Evolutionary conservation across 139 green algal species (phyloP).

Genomic region (Mychonastes homosphaera): DNA sequence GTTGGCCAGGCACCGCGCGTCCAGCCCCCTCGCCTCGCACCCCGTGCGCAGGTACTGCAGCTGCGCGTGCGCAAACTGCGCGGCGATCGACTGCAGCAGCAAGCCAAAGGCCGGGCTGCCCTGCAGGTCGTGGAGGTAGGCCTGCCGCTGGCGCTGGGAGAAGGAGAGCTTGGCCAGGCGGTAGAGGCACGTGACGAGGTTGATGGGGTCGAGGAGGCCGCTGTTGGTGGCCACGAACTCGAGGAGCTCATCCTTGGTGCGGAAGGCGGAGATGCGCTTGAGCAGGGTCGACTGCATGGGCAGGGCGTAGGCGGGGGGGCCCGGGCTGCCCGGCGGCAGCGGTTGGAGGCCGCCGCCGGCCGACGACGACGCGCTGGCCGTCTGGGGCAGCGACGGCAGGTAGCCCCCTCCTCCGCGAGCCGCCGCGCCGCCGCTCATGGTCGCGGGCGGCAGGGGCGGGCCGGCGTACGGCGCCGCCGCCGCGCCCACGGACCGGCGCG

Average conservation of each 20-base stretch:
- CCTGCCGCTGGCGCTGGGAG: slow-evolving; percentile 9
- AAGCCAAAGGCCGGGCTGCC: slow-evolving; percentile 26
- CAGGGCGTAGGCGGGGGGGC: slow-evolving; percentile 19
- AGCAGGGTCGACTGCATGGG: slow-evolving; percentile 32
- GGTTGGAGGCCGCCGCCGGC: slow-evolving; percentile 24
- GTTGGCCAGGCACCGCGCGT: slow-evolving; percentile 42
- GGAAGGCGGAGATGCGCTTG: slow-evolving; percentile 31
- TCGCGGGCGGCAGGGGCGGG: too few species aligned
- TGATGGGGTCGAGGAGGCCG: slow-evolving; percentile 35
- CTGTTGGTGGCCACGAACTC: slow-evolving; percentile 25
- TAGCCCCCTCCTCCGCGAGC: too few species aligned
- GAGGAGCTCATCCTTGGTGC: slow-evolving; percentile 40
- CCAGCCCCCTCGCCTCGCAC: slow-evolving; percentile 32
- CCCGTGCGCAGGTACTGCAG: slow-evolving; percentile 23
- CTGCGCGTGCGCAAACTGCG: slow-evolving; percentile 34
- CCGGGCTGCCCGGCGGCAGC: not conserved
- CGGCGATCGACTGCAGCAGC: slow-evolving; percentile 33
- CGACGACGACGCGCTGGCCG: too few species aligned
- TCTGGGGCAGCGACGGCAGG: too few species aligned
- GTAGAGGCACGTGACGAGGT: slow-evolving; percentile 44
- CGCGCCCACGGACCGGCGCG: too few species aligned
- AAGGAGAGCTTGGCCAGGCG: slow-evolving; percentile 37
- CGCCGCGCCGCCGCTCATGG: too few species aligned
- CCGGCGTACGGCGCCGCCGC: too few species aligned
- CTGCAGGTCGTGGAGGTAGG: slow-evolving; percentile 28